Evolutionary conservation across 2,329 filamentous ascomycete species (phyloP).

Genomic region (Podosphaera leucotricha): DNA sequence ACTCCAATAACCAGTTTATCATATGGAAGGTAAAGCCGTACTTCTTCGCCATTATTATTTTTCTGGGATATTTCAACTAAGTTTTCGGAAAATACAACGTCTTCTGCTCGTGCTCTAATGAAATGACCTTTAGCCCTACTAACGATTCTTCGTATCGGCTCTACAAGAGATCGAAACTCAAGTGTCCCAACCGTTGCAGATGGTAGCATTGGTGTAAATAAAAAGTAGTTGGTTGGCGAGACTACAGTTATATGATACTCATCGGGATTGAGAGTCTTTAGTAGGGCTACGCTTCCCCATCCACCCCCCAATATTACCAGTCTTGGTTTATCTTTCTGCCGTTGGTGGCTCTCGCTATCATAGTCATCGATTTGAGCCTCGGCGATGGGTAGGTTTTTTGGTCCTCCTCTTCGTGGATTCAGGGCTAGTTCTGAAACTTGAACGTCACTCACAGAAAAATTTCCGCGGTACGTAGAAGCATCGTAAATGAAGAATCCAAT

Average conservation of each 20-base stretch:
- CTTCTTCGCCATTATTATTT: slow-evolving; percentile 46
- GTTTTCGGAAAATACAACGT: slow-evolving; percentile 79
- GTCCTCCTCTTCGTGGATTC: slow-evolving; percentile 58
- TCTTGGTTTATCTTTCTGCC: slow-evolving; percentile 68
- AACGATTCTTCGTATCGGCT: slow-evolving; percentile 75
- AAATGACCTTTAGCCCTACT: slow-evolving; percentile 65
- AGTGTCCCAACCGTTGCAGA: slow-evolving; percentile 91
- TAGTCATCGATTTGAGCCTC: slow-evolving; percentile 78
- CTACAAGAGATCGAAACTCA: slow-evolving; percentile 72
- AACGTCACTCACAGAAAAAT: slow-evolving; percentile 43
- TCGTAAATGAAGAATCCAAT: slow-evolving; percentile 85
- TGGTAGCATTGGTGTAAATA: slow-evolving; percentile 95
- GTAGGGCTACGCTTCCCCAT: slow-evolving; percentile 78
- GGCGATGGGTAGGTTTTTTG: slow-evolving; percentile 84
- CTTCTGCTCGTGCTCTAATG: slow-evolving; percentile 62
- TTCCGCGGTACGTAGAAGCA: slow-evolving; percentile 66
- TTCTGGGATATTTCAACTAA: slow-evolving; percentile 65
- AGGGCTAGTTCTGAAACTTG: slow-evolving; percentile 68
- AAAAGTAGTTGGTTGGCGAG: slow-evolving; percentile 84
- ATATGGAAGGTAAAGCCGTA: slow-evolving; percentile 82
- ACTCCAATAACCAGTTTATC: slow-evolving; percentile 90
- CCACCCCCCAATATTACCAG: slow-evolving; percentile 83
- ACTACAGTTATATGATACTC: slow-evolving; percentile 94
- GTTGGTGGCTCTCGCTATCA: slow-evolving; percentile 44
- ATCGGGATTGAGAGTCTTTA: slow-evolving; percentile 74